These are phyloP conservation scores for Helotiales sp. DNA, from an alignment of 2,329 filamentous ascomycete species.

Conservation along the genomic window DNA sequence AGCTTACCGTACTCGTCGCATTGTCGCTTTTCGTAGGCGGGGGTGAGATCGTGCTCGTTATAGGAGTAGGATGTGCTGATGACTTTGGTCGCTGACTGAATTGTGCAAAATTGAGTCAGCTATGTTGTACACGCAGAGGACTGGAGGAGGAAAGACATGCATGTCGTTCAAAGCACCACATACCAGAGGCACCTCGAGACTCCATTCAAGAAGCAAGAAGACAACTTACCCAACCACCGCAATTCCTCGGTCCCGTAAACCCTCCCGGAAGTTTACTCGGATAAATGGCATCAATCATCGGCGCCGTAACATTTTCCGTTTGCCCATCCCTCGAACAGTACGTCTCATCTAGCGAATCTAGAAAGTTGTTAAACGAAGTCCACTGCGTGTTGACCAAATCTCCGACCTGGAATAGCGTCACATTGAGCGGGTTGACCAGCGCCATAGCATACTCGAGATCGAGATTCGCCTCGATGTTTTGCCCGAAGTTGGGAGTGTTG, in stretches of 20 bases:
- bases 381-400: slow-evolving; percentile 33
- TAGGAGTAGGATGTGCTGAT: slow-evolving; percentile 17
- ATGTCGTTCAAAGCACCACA: background rate
- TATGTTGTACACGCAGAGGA: background rate
- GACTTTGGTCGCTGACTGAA: slow-evolving; percentile 24
- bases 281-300: slow-evolving; percentile 18
- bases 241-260: slow-evolving; percentile 8
- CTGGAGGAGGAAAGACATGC: background rate
- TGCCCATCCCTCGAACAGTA: slow-evolving; percentile 12
- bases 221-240: slow-evolving; percentile 3
- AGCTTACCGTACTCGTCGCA: slow-evolving; percentile 21
- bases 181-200: no score
- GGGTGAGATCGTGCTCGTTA: slow-evolving; percentile 17
- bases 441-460: slow-evolving; percentile 56
- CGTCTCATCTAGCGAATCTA: slow-evolving; percentile 47
- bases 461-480: slow-evolving; percentile 43
- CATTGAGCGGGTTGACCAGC: slow-evolving; percentile 54
- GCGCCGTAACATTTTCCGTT: slow-evolving; percentile 14
- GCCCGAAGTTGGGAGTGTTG: background rate
- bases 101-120: background rate
- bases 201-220: background rate
- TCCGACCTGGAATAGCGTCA: slow-evolving; percentile 53
- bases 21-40: slow-evolving; percentile 11
- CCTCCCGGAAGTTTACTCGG: slow-evolving; percentile 16
- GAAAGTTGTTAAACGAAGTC: slow-evolving; percentile 34